phyloP scores from a whole-genome alignment of 202 grass and related monocot genomes.

The Panicum virgatum region DNA sequence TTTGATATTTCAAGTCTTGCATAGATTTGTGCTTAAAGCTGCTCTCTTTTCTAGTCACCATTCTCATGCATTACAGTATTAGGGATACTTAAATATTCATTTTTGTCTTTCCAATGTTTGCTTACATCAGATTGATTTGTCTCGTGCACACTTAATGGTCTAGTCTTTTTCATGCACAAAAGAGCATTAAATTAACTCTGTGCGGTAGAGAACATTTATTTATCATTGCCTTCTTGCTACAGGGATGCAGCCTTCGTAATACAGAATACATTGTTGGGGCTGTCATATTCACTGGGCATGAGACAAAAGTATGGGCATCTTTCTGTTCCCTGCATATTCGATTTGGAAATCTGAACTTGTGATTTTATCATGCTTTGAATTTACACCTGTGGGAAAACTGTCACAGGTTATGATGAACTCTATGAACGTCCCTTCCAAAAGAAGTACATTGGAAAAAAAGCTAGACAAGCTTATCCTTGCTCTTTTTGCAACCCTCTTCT shows the following conservation, averaged over 20 bases:
- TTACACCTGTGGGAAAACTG: constrained; percentile 39
- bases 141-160: neutral
- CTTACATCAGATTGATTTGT: constrained; percentile 21
- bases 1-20: neutral
- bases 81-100: neutral
- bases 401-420: constrained; percentile 99
- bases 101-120: neutral
- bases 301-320: constrained; percentile 77
- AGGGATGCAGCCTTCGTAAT: constrained; percentile 99
- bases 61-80: neutral
- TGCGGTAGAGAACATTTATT: too few relatives aligned
- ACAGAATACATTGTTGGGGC: constrained; percentile 82
- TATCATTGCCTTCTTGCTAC: constrained; percentile 42
- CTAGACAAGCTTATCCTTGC: constrained; percentile 97
- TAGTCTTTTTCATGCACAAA: neutral
- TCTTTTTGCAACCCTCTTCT: constrained; percentile 93
- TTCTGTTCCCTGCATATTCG: constrained; percentile 24
- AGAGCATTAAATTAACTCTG: too few relatives aligned
- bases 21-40: neutral
- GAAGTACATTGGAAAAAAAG: constrained; percentile 97
- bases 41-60: neutral
- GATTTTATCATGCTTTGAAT: constrained; percentile 24
- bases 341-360: neutral
- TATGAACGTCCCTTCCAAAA: constrained; percentile 97
- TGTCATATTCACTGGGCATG: constrained; percentile 95